Conservation (phyloP, 345 rosid genomes). For the Gossypium thurberi region DNA sequence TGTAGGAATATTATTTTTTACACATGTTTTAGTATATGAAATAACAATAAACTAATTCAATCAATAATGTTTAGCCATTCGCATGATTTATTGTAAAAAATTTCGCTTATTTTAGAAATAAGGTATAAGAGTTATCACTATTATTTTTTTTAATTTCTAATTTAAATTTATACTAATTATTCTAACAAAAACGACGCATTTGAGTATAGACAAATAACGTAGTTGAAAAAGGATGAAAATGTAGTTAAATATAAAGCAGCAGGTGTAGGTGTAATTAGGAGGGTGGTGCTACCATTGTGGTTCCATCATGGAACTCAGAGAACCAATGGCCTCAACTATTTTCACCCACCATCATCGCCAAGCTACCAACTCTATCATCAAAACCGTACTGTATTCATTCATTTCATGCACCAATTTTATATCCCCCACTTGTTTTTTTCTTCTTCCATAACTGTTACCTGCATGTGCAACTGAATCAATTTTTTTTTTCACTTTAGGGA, state of each 20-base stretch:
- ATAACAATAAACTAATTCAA: too few relatives aligned
- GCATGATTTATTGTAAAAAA: too few relatives aligned
- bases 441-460: not conserved
- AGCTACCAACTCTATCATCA: not conserved
- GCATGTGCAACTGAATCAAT: not conserved
- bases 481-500: too few relatives aligned
- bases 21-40: too few relatives aligned
- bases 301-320: not conserved
- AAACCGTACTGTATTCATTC: not conserved
- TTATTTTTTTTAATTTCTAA: not conserved
- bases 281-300: not conserved
- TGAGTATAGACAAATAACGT: too few relatives aligned
- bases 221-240: not conserved
- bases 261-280: not conserved
- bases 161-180: too few relatives aligned
- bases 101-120: too few relatives aligned
- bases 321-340: not conserved
- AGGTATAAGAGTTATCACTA: not conserved
- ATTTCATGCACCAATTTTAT: not conserved
- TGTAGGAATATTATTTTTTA: too few relatives aligned
- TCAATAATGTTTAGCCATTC: too few relatives aligned
- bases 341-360: not conserved
- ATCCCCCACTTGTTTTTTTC: not conserved
- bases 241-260: not conserved
- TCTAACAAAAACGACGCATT: too few relatives aligned